These are phyloP conservation scores for Metschnikowia kofuensis DNA, from an alignment of 805 yeast species.

Conservation along the genomic window DNA sequence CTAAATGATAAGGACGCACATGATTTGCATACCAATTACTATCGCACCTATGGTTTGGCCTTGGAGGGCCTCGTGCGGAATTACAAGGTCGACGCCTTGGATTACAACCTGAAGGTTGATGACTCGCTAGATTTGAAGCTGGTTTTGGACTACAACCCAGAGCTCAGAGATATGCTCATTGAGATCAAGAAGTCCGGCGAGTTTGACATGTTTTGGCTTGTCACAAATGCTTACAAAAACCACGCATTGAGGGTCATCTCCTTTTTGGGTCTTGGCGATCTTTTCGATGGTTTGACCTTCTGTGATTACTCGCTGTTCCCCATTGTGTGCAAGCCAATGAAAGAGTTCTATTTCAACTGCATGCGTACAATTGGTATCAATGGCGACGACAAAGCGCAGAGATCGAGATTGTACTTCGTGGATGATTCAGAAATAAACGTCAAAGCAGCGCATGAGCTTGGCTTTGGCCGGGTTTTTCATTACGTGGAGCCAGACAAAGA, in stretches of 20 bases:
- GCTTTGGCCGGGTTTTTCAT: slow-evolving; percentile 71
- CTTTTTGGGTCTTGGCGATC: slow-evolving; percentile 83
- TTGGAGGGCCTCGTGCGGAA: slow-evolving; percentile 79
- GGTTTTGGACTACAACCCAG: slow-evolving; percentile 62
- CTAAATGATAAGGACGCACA: slow-evolving; percentile 73
- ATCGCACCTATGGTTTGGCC: slow-evolving; percentile 86
- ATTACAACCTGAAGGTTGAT: slow-evolving; percentile 84
- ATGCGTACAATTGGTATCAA: slow-evolving; percentile 60
- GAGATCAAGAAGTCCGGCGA: slow-evolving; percentile 42
- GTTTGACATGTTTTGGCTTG: slow-evolving; percentile 79
- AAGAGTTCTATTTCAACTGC: slow-evolving; percentile 61
- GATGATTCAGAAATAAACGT: slow-evolving; percentile 87
- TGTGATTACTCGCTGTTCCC: slow-evolving; percentile 79
- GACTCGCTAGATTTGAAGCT: slow-evolving; percentile 85
- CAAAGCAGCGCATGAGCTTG: slow-evolving; percentile 65
- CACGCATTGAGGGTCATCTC: slow-evolving; percentile 82
- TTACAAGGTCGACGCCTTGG: slow-evolving; percentile 79
- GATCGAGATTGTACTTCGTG: slow-evolving; percentile 61
- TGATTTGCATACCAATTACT: slow-evolving; percentile 67
- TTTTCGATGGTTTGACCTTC: slow-evolving; percentile 90
- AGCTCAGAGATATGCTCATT: slow-evolving; percentile 51
- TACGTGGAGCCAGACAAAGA: slow-evolving; percentile 70
- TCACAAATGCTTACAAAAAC: slow-evolving; percentile 90
- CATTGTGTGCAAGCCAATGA: slow-evolving; percentile 88
- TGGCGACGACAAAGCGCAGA: slow-evolving; percentile 27